Conservation (phyloP, 164 flowering plant species). For the Vitis vinifera region ASM3070453v1 NC_081809.1:4517501-4518000, state of each 20-base stretch:
- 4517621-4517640: too few relatives aligned
- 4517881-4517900: constrained; percentile 1
- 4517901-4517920: not conserved
- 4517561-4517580: too few relatives aligned
- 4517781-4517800: not conserved
- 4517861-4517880: constrained; percentile 17
- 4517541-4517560: too few relatives aligned
- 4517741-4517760: constrained; percentile 27
- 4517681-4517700: constrained; percentile 30
- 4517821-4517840: not conserved
- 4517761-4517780: not conserved
- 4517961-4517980: not conserved
- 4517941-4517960: not conserved
- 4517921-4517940: not conserved
- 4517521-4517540: too few relatives aligned
- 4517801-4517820: not conserved
- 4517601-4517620: too few relatives aligned
- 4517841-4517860: constrained; percentile 11
- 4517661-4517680: too few relatives aligned
- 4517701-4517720: constrained; percentile 26
- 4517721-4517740: constrained; percentile 24
- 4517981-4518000: not conserved
- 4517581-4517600: too few relatives aligned
- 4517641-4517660: too few relatives aligned
- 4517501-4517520: too few relatives aligned